A percentile compares a stretch with the other conserved stretches of the same genome.
These are phyloP conservation scores for Pseudocercospora vitis DNA, from an alignment of 2,329 filamentous ascomycete species.

Conservation along the genomic window DNA sequence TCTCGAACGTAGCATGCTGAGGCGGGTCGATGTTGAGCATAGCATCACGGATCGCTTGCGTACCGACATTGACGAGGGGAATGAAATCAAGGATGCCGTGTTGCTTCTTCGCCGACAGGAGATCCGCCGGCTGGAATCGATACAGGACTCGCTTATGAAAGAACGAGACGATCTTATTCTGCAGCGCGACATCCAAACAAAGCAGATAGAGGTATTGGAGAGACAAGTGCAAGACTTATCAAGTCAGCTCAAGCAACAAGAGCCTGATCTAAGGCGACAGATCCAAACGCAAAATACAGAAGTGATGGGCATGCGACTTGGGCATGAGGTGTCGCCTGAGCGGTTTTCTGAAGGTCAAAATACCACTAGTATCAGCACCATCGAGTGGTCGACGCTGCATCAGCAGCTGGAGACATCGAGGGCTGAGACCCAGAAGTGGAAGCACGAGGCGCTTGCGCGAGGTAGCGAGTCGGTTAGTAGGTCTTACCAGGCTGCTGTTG, in stretches of 20 bases:
- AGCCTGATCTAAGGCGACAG: slow-evolving; percentile 9
- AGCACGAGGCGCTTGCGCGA: slow-evolving; percentile 21
- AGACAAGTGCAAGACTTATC: slow-evolving; percentile 11
- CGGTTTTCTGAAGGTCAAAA: not conserved
- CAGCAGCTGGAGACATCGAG: slow-evolving; percentile 21
- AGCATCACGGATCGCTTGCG: slow-evolving; percentile 28
- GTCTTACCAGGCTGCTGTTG: slow-evolving; percentile 27
- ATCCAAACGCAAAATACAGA: slow-evolving; percentile 1
- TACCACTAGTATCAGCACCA: not conserved
- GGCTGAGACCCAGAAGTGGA: slow-evolving; percentile 23
- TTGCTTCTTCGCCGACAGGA: slow-evolving; percentile 25
- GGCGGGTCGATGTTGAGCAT: slow-evolving; percentile 25
- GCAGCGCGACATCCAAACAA: slow-evolving; percentile 17
- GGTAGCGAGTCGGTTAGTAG: slow-evolving; percentile 20
- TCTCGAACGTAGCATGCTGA: slow-evolving; percentile 23
- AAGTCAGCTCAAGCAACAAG: slow-evolving; percentile 7
- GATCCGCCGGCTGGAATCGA: slow-evolving; percentile 23
- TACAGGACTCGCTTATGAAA: slow-evolving; percentile 9
- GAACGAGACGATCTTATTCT: slow-evolving; percentile 22
- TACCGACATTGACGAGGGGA: slow-evolving; percentile 30
- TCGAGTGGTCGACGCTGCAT: slow-evolving; percentile 22
- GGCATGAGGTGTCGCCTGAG: not conserved
- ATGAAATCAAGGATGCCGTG: slow-evolving; percentile 29
- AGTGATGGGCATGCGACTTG: slow-evolving; percentile 6
- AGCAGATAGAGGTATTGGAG: slow-evolving; percentile 19